Evolutionary conservation across 2,329 filamentous ascomycete genomes (phyloP), one percentile per base, ranked within the genome.

Genomic region (Arthrobotrys pseudoclavata): DNA sequence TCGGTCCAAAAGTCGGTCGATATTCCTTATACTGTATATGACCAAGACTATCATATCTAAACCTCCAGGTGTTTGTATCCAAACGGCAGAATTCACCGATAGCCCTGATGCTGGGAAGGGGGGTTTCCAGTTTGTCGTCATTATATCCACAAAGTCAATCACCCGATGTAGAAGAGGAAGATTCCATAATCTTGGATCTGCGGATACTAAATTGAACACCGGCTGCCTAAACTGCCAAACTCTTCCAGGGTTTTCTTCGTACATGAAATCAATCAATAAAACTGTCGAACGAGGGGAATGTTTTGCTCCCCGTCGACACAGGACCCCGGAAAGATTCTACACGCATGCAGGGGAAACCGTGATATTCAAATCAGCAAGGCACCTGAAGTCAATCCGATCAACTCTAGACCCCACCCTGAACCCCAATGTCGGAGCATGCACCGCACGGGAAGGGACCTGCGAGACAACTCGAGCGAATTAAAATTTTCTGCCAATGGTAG

Each of bases 191-290:
- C 63, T 68, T 68, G 63, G 71, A 76, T 76, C 71, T 76, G 47
- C 71, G 45, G 53, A 20, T 48, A 31, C 34, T 12, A 34, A 26
- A 61, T 34, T 67, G 29, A 42, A 37, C 53, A 69, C 47, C 55
- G 71, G 61, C 71, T 76, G 71, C 71, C 71, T 76, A 76, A 29
- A 55, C 57, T 63, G 53, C 45, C 48, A 40, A 47, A 40, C 34
- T 42, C 10, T 37, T 24, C 50, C 50, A 60, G 63, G 47, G 18
- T 60, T 5, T 53, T 18, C 26, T 53, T 45, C 6, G 4, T 45
- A 45, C 6, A 20, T 10, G 15, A 6, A 45, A 45, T 42, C 37
- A 60, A 60, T 37, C 31, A 60, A 60, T 40, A 48, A 34, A 42
- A 40, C 50, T 60, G 47, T 57, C 69, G 52, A 63, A 52, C 52